Conservation (phyloP, 176 grass and related monocot species). For the Phoenix dactylifera region DNA sequence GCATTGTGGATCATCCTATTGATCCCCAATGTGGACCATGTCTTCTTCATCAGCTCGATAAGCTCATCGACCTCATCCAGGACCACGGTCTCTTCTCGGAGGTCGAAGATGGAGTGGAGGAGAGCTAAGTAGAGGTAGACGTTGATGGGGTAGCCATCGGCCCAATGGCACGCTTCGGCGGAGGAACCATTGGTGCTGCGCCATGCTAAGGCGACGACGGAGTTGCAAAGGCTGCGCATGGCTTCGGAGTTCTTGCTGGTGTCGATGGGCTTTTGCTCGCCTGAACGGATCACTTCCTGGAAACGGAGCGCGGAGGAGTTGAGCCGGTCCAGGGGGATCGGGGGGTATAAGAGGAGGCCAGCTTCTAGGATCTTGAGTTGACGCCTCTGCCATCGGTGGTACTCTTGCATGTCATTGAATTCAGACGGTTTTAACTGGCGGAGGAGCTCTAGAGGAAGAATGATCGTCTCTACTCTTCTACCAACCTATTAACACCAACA, state of each 20-base stretch:
- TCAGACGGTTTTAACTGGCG: conserved; percentile 67
- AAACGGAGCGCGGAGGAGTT: conserved; percentile 49
- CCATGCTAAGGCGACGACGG: conserved; percentile 69
- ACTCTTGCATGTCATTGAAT: conserved; percentile 53
- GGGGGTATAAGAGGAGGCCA: conserved; percentile 58
- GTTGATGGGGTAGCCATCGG: conserved; percentile 76
- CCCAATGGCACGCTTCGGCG: conserved; percentile 53
- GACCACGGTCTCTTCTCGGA: conserved; percentile 49
- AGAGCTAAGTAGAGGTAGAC: conserved; percentile 65
- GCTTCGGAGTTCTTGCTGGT: conserved; percentile 62
- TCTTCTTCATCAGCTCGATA: conserved; percentile 87
- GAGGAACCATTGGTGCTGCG: conserved; percentile 17
- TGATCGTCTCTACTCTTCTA: conserved; percentile 53
- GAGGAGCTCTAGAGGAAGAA: conserved; percentile 88
- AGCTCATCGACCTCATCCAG: conserved; percentile 92
- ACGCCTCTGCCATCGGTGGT: conserved; percentile 81
- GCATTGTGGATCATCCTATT: conserved; percentile 51
- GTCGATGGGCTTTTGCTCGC: conserved; percentile 55
- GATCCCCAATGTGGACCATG: conserved; percentile 60
- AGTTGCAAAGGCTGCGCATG: conserved; percentile 49
- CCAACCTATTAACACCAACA: conserved; percentile 27
- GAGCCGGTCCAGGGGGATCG: conserved; percentile 50
- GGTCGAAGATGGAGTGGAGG: conserved; percentile 63
- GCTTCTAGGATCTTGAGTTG: conserved; percentile 87
- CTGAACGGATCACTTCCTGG: conserved; percentile 50